phyloP scores from a whole-genome alignment of 495 filamentous ascomycete genomes.

The Clavariopsis aquatica region DNA sequence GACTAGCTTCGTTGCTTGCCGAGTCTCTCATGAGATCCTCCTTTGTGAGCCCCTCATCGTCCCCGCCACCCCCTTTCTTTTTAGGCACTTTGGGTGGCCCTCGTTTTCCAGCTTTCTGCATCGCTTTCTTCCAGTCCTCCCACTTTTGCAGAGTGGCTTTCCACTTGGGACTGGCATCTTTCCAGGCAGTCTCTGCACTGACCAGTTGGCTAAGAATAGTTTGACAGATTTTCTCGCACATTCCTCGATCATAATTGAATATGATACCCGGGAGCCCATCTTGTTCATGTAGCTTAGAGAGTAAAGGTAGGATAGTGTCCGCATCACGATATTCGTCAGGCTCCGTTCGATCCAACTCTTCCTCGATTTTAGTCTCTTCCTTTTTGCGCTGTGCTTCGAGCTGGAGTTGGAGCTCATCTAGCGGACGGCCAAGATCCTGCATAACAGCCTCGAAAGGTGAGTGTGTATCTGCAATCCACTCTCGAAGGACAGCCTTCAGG shows the following conservation, averaged over 20 bases:
- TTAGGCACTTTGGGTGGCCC: constrained; percentile 28
- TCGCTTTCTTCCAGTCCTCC: constrained; percentile 51
- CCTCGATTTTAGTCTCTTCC: constrained; percentile 1
- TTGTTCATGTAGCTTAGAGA: constrained; percentile 61
- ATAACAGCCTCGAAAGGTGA: constrained; percentile 66
- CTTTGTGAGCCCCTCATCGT: constrained; percentile 52
- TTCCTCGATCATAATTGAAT: constrained; percentile 71
- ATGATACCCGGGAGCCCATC: constrained; percentile 71
- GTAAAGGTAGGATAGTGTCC: constrained; percentile 58
- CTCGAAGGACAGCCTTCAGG: constrained; percentile 59
- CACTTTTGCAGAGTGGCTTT: constrained; percentile 54
- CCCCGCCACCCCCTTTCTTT: constrained; percentile 45
- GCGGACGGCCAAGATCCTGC: constrained; percentile 45
- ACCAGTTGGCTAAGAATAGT: constrained; percentile 54
- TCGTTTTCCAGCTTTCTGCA: constrained; percentile 46
- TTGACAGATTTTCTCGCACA: constrained; percentile 60
- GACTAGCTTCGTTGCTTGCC: constrained; percentile 54
- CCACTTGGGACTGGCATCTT: constrained; percentile 59
- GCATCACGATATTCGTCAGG: constrained; percentile 41
- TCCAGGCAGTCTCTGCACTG: constrained; percentile 57
- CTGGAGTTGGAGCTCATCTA: constrained; percentile 12
- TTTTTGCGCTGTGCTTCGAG: not conserved
- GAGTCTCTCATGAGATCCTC: constrained; percentile 56
- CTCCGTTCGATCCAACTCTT: constrained; percentile 3
- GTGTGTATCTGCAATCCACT: constrained; percentile 60